These are phyloP conservation scores for Fagopyrum tataricum DNA, from an alignment of 148 eudicot species.

Conservation along the genomic window DNA sequence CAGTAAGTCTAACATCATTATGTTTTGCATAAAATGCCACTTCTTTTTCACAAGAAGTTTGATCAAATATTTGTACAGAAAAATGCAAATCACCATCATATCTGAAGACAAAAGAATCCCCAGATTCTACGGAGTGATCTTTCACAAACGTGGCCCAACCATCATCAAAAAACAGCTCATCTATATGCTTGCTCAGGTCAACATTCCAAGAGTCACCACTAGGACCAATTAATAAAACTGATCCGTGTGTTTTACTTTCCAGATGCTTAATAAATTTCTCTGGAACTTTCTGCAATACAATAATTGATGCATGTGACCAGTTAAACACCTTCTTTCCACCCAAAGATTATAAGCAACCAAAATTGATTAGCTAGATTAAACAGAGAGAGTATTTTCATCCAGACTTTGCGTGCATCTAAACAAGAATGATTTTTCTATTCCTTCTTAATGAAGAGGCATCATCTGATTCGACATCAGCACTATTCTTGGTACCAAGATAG, in stretches of 20 bases:
- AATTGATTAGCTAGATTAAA: not conserved
- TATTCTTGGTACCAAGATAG: not conserved
- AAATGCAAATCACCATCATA: slow-evolving; percentile 70
- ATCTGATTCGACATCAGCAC: not conserved
- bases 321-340: not conserved
- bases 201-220: slow-evolving; percentile 76
- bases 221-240: slow-evolving; percentile 59
- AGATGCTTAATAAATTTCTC: slow-evolving; percentile 50
- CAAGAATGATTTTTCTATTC: not conserved
- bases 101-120: slow-evolving; percentile 71
- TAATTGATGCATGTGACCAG: not conserved
- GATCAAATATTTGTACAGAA: slow-evolving; percentile 68
- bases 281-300: slow-evolving; percentile 60
- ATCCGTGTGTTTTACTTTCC: slow-evolving; percentile 40
- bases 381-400: not conserved
- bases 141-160: slow-evolving; percentile 75
- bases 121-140: slow-evolving; percentile 62
- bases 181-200: slow-evolving; percentile 35
- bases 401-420: not conserved
- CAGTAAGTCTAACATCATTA: slow-evolving; percentile 32
- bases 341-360: not conserved
- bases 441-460: too few relatives aligned
- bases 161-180: slow-evolving; percentile 44
- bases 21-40: slow-evolving; percentile 58
- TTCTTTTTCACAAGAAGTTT: slow-evolving; percentile 81